Conservation (phyloP, 2,329 filamentous ascomycete species). For the Ceratocystis papillata region DNA sequence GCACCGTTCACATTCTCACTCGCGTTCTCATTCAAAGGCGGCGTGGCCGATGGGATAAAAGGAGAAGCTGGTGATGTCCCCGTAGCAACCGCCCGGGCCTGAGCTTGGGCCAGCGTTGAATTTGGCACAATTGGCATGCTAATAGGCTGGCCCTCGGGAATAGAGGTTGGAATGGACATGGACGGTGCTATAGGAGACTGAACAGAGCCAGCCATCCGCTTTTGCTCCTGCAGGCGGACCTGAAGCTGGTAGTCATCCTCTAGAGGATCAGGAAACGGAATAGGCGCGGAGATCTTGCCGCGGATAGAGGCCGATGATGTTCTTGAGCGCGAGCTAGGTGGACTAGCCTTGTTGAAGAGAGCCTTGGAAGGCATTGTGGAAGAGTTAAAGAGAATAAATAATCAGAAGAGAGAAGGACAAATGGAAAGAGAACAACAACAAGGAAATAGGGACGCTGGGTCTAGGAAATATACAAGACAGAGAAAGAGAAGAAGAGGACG, state of each 20-base stretch:
- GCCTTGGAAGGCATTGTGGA: conserved; percentile 6
- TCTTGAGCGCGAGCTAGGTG: conserved; percentile 30
- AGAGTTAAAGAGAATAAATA: not conserved
- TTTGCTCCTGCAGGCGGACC: not conserved
- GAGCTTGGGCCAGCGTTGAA: conserved; percentile 18
- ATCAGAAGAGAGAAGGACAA: not conserved
- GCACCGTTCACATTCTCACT: not conserved
- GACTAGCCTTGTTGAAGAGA: conserved; percentile 30
- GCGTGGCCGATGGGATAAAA: not conserved
- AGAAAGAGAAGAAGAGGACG: not conserved
- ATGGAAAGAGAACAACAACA: not conserved
- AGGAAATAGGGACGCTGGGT: not conserved
- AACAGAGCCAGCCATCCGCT: conserved; percentile 28
- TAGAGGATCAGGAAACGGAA: conserved; percentile 40
- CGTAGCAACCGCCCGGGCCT: conserved; percentile 11
- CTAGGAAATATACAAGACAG: not conserved
- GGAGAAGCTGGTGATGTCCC: not conserved
- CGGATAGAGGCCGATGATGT: conserved; percentile 36
- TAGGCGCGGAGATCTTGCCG: conserved; percentile 51
- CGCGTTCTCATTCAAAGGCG: not conserved
- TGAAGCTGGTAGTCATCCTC: conserved; percentile 42
- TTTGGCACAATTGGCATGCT: conserved; percentile 23
- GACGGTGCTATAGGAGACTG: conserved; percentile 20
- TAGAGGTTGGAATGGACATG: conserved; percentile 18
- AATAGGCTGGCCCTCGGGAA: conserved; percentile 21